Percentiles rank a stretch among this genome's conserved stretches.
These are phyloP conservation scores for Xylaria telfairii DNA, from an alignment of 495 filamentous ascomycete species.

Conservation along the genomic window DNA sequence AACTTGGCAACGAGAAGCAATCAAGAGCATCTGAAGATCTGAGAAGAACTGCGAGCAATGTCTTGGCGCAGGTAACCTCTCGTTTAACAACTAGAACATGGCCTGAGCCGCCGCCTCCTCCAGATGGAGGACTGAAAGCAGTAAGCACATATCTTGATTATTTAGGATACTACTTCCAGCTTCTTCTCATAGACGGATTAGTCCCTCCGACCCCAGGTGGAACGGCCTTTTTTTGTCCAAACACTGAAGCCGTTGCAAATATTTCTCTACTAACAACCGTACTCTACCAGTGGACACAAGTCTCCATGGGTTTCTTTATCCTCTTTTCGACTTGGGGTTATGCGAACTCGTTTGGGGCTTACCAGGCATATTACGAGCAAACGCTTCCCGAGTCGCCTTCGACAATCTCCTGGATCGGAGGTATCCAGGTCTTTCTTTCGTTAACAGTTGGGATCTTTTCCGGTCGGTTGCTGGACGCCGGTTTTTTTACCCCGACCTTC, in stretches of 20 bases:
- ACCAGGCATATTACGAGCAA: conserved; percentile 72
- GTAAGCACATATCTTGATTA: conserved; percentile 12
- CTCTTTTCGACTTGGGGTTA: conserved; percentile 79
- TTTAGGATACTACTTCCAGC: too few species aligned
- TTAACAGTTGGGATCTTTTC: conserved; percentile 60
- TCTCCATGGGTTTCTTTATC: conserved; percentile 67
- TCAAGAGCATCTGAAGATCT: conserved; percentile 32
- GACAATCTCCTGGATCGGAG: conserved; percentile 67
- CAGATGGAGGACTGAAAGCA: conserved; percentile 66
- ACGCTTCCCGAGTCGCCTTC: conserved; percentile 50
- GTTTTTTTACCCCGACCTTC: conserved; percentile 66
- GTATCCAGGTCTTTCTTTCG: conserved; percentile 59
- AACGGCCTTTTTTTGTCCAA: too few species aligned
- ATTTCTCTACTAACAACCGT: not conserved
- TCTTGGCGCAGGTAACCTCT: conserved; percentile 35
- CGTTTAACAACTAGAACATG: conserved; percentile 53
- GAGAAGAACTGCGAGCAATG: conserved; percentile 38
- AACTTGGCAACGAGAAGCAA: not conserved
- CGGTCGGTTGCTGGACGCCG: conserved; percentile 63
- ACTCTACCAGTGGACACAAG: conserved; percentile 62
- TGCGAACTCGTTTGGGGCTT: conserved; percentile 75
- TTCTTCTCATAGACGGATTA: not conserved
- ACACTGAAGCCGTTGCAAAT: not conserved
- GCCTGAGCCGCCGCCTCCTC: conserved; percentile 63
- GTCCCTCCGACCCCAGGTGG: not conserved